phyloP scores from a whole-genome alignment of 108 stramenopile species.

The Fragilaria crotonensis region DNA sequence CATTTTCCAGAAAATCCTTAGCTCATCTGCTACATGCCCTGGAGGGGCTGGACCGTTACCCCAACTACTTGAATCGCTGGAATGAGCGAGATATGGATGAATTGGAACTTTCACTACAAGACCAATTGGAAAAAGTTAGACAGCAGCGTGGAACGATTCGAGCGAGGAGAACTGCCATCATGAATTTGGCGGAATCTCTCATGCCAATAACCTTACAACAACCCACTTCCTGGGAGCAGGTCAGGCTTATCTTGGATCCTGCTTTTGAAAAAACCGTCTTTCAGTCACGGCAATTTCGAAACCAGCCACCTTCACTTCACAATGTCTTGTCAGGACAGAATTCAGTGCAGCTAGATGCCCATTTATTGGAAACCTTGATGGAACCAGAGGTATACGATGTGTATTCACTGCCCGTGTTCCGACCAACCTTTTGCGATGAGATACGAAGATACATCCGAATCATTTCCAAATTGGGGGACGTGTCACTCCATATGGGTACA shows the following conservation, averaged over 20 bases:
- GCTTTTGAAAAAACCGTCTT: slow-evolving; percentile 12
- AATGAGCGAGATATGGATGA: slow-evolving; percentile 31
- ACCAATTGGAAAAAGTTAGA: slow-evolving; percentile 36
- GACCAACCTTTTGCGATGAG: slow-evolving; percentile 10
- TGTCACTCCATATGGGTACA: slow-evolving; percentile 17
- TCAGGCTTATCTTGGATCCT: not conserved
- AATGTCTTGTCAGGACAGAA: slow-evolving; percentile 44
- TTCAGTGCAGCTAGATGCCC: slow-evolving; percentile 43
- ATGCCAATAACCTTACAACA: slow-evolving; percentile 2
- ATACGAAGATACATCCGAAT: slow-evolving; percentile 9
- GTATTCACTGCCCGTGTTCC: slow-evolving; percentile 64
- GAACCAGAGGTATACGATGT: slow-evolving; percentile 72
- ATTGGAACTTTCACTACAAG: slow-evolving; percentile 51
- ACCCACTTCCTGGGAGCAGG: slow-evolving; percentile 30
- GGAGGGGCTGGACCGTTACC: slow-evolving; percentile 76
- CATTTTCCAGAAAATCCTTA: slow-evolving; percentile 24
- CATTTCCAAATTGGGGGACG: slow-evolving; percentile 18
- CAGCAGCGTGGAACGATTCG: slow-evolving; percentile 24
- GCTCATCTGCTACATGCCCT: slow-evolving; percentile 73
- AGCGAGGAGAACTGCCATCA: slow-evolving; percentile 17
- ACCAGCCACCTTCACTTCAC: slow-evolving; percentile 19
- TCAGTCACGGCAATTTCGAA: slow-evolving; percentile 21
- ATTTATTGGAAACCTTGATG: slow-evolving; percentile 44
- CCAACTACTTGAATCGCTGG: slow-evolving; percentile 63
- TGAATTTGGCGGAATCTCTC: not conserved